phyloP scores from a whole-genome alignment of 257 asterid species.

The Solanum boliviense region DNA sequence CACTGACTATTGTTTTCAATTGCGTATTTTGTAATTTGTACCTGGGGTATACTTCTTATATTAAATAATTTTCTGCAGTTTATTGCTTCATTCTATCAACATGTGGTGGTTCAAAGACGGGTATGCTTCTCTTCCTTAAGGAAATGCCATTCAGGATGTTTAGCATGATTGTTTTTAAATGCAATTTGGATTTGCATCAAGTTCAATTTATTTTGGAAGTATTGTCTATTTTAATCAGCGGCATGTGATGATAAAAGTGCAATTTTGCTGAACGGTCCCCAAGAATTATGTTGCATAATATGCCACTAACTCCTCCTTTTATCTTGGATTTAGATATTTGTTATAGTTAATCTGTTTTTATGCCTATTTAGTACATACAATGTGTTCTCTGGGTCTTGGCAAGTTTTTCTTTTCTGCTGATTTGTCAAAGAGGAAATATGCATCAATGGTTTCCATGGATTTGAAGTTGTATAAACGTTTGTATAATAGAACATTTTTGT shows the following conservation, averaged over 20 bases:
- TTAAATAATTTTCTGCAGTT: constrained; percentile 44
- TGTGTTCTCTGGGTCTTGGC: background rate
- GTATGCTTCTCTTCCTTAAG: constrained; percentile 27
- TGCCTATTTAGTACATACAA: background rate
- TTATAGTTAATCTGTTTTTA: background rate
- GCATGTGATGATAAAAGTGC: background rate
- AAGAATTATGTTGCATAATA: background rate
- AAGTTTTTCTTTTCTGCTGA: background rate
- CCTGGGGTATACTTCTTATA: background rate
- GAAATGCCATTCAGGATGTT: background rate
- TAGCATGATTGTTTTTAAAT: background rate
- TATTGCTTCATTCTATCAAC: constrained; percentile 92
- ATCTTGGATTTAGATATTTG: background rate
- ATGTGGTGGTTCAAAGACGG: constrained; percentile 92
- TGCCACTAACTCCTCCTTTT: background rate
- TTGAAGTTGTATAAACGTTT: background rate
- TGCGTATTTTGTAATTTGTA: background rate
- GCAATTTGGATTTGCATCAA: background rate
- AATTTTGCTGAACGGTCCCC: background rate
- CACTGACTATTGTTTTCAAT: background rate
- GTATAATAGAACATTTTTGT: background rate
- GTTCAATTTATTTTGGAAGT: background rate
- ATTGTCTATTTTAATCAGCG: background rate
- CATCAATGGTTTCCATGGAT: background rate
- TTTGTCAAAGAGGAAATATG: background rate